These are phyloP conservation scores for Coemansia sp. DNA, from an alignment of 192 early-diverging fungal species.

Conservation along the genomic window DNA sequence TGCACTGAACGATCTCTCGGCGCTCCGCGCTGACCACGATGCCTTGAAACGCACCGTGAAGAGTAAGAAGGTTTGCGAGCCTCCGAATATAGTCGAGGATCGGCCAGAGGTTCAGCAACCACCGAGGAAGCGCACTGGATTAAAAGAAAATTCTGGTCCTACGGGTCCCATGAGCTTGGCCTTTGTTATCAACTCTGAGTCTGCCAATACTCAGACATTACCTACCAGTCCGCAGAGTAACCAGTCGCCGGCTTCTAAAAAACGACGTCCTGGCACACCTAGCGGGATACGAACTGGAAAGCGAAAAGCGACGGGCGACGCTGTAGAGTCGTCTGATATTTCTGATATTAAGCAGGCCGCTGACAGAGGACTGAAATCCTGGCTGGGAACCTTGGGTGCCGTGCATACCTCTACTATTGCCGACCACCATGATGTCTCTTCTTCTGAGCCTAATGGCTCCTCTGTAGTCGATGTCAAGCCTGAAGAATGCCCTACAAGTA, in stretches of 20 bases:
- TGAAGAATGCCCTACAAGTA: background rate
- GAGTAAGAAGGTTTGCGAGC: background rate
- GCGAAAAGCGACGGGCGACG: background rate
- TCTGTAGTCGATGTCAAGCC: background rate
- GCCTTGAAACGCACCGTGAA: slow-evolving; percentile 19
- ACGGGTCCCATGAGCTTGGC: slow-evolving; percentile 39
- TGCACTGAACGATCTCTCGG: slow-evolving; percentile 27
- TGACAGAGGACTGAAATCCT: slow-evolving; percentile 42
- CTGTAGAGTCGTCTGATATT: background rate
- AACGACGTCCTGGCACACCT: background rate
- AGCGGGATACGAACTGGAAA: slow-evolving; percentile 1
- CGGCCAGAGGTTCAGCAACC: background rate
- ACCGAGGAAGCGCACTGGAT: slow-evolving; percentile 36
- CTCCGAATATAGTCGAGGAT: too few relatives aligned
- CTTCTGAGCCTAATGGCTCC: background rate
- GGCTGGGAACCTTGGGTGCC: slow-evolving; percentile 32
- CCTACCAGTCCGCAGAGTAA: background rate
- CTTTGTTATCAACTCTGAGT: slow-evolving; percentile 44
- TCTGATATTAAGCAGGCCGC: slow-evolving; percentile 34
- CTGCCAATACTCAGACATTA: background rate
- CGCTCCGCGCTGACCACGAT: slow-evolving; percentile 32
- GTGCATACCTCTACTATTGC: slow-evolving; percentile 20
- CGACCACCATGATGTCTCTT: background rate
- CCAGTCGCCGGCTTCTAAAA: background rate
- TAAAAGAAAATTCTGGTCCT: background rate